Evolutionary conservation across 2,329 filamentous ascomycete species (phyloP).

Genomic region (Fusarium marasasianum): DNA sequence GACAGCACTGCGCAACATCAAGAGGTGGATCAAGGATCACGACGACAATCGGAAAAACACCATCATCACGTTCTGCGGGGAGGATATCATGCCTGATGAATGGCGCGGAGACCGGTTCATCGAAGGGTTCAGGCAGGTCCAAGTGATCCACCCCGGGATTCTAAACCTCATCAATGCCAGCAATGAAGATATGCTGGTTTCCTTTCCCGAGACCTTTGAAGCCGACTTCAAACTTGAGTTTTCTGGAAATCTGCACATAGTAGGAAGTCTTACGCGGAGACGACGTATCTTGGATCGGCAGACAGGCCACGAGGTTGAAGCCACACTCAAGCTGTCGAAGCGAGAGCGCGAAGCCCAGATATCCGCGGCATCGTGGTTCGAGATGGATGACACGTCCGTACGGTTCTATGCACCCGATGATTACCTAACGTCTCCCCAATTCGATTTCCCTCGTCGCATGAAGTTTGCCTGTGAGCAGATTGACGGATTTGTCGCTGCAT

Average conservation of each 20-base stretch:
- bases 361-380: background rate
- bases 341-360: background rate
- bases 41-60: background rate
- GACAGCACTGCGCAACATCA: background rate
- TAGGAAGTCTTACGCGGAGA: background rate
- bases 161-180: background rate
- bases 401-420: background rate
- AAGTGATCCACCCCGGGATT: background rate
- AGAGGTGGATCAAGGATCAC: background rate
- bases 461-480: background rate
- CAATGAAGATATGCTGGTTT: background rate
- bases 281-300: background rate
- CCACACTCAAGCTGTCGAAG: background rate
- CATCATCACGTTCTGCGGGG: background rate
- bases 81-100: background rate
- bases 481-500: background rate
- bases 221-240: background rate
- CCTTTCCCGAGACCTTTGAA: background rate
- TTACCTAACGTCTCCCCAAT: background rate
- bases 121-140: background rate
- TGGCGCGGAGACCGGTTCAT: background rate
- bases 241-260: background rate
- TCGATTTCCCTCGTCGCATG: background rate
- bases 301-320: background rate
- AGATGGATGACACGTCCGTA: background rate